Evolutionary conservation across 176 grass and related monocot species (phyloP).

Genomic region (Thinopyrum elongatum): DNA sequence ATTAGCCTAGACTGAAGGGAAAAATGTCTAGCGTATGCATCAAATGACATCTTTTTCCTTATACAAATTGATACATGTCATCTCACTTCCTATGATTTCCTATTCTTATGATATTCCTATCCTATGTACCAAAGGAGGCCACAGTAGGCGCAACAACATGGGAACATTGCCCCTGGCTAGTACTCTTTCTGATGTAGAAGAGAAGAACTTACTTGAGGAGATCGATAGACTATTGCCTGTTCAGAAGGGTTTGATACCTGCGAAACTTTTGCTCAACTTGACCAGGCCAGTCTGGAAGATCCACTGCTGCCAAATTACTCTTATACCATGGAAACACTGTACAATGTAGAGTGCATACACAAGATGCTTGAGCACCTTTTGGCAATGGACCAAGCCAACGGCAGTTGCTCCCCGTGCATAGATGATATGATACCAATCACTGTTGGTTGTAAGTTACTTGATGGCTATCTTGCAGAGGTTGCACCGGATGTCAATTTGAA

Average conservation of each 20-base stretch:
- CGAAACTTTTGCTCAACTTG: conserved; percentile 59
- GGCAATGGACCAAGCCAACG: no score
- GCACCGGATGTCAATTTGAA: conserved; percentile 69
- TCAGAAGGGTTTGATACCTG: neutral
- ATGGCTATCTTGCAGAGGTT: conserved; percentile 56
- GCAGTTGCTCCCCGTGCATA: conserved; percentile 45
- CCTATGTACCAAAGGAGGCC: no score
- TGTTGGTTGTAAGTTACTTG: conserved; percentile 65
- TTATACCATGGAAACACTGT: conserved; percentile 80
- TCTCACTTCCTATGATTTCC: no score
- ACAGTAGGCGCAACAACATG: conserved; percentile 48
- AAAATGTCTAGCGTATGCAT: no score
- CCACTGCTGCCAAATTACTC: conserved; percentile 75
- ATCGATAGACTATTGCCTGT: conserved; percentile 60
- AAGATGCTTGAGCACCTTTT: conserved; percentile 40
- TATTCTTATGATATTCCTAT: no score
- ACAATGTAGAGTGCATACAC: conserved; percentile 82
- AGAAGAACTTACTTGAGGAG: conserved; percentile 78
- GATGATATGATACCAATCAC: conserved; percentile 62
- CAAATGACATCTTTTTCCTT: no score
- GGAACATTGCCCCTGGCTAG: conserved; percentile 25
- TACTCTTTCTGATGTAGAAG: conserved; percentile 63
- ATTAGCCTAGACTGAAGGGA: no score
- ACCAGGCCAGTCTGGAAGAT: conserved; percentile 76
- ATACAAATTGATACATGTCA: no score